A percentile compares a stretch with the other conserved stretches of the same genome.
Conservation (phyloP, 2,329 filamentous ascomycete genomes). For the Phyllosticta citrichinensis region DNA sequence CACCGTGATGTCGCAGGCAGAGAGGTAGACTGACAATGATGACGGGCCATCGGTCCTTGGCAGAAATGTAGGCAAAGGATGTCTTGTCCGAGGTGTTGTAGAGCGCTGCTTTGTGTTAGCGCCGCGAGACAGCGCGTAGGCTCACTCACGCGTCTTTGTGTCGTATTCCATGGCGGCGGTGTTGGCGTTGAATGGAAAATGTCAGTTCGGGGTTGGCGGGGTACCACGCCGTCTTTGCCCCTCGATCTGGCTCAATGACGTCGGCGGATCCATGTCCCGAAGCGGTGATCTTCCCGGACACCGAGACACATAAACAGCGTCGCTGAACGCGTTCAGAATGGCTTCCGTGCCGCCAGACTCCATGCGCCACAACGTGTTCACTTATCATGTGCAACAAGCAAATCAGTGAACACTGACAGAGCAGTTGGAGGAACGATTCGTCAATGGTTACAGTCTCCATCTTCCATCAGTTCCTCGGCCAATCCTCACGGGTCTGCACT, state of each 20-base stretch:
- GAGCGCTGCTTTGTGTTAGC: slow-evolving; percentile 44
- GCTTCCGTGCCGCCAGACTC: too few relatives aligned
- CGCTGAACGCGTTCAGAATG: background rate
- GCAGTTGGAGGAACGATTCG: too few relatives aligned
- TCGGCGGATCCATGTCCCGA: slow-evolving; percentile 1
- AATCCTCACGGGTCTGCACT: too few relatives aligned
- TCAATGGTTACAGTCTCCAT: too few relatives aligned
- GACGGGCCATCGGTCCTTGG: slow-evolving; percentile 80
- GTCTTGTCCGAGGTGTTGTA: slow-evolving; percentile 71
- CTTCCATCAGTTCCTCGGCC: too few relatives aligned
- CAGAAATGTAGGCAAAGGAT: slow-evolving; percentile 81
- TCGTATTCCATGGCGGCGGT: slow-evolving; percentile 56
- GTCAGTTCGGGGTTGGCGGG: background rate
- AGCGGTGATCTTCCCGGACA: background rate
- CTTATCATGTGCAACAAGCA: too few relatives aligned
- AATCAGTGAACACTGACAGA: too few relatives aligned
- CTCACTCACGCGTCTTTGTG: slow-evolving; percentile 56
- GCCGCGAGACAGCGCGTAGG: slow-evolving; percentile 11
- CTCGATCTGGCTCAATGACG: slow-evolving; percentile 2
- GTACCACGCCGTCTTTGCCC: background rate
- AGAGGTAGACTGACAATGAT: slow-evolving; percentile 59
- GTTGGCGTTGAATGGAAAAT: background rate
- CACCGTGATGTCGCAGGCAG: background rate
- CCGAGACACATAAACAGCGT: background rate
- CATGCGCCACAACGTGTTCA: too few relatives aligned